Evolutionary conservation across 768 basidiomycete genomes (phyloP), one percentile per base, ranked within the genome.

Genomic region (Mrakia hoshinonis): DNA sequence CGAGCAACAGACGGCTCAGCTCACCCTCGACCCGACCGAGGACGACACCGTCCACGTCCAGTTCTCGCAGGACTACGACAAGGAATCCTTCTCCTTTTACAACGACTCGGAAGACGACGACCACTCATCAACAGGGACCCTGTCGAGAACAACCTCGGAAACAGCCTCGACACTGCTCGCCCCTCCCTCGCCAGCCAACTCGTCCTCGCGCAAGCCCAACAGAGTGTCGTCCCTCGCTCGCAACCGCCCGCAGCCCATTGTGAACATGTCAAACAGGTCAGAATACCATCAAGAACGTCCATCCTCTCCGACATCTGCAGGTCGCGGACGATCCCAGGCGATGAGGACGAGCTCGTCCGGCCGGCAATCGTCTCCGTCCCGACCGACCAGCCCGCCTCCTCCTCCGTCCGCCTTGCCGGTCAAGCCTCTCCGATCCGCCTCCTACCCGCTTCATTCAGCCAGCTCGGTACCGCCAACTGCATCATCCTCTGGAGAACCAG

Each of bases 81-180:
- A 15, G 18, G 58, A 22, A 2, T 36, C n/a, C 5, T 34, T 61
- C 58, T 36, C 15, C 31, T 43, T 43, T 6, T 22, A 66, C 47
- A 26, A 34, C 26, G 64, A 66, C 64, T 43, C 46, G 31, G 64
- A 66, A 9, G 64, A 46, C 24, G 64, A 66, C 64, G 64, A 66
- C 31, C 29, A 29, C 26, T 48, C 46, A 29, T 48, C 43, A 26
- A n/a, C 48, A 36, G 64, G 43, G 22, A 48, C 64, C 18, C 46
- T 47, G 46, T 49, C 64, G 24, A 20, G 43, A 26, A 46, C 48
- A 4, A 34, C 64, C 1, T 66, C 64, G 15, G 43, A 46, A 29
- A 22, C 47, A 15, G n/a, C 63, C 26, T 46, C 63, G 43, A 24
- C 36, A 24, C 36, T 6, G 43, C 36, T 64, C 26, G 26, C 18